Conservation (phyloP, 352 stramenopile species). For the Elongisporangium undulatum region DNA sequence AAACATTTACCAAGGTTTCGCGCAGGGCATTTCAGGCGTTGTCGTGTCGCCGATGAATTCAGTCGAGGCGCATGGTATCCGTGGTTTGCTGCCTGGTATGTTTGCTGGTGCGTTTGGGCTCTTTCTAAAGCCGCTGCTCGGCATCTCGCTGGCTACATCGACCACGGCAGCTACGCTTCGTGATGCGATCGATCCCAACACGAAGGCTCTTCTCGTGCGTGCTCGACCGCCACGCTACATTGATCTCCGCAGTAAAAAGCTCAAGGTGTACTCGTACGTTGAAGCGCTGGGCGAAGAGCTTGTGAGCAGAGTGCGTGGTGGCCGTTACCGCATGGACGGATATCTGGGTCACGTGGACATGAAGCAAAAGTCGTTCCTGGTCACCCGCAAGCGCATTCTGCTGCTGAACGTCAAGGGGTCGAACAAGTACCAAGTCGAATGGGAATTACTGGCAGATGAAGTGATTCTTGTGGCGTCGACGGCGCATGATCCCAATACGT, state of each 20-base stretch:
- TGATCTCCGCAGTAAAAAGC: slow-evolving; percentile 63
- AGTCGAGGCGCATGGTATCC: slow-evolving; percentile 71
- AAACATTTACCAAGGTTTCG: slow-evolving; percentile 86
- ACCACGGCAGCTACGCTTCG: slow-evolving; percentile 71
- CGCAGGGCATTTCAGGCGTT: slow-evolving; percentile 79
- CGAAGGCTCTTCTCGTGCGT: slow-evolving; percentile 72
- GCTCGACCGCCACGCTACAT: slow-evolving; percentile 78
- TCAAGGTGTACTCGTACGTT: slow-evolving; percentile 87
- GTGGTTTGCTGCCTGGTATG: slow-evolving; percentile 71
- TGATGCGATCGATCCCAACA: slow-evolving; percentile 77
- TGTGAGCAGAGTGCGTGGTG: slow-evolving; percentile 71
- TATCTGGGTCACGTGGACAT: slow-evolving; percentile 82
- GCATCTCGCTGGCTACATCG: slow-evolving; percentile 67
- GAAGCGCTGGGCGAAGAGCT: slow-evolving; percentile 87
- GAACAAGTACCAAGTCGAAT: slow-evolving; percentile 74
- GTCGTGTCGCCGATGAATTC: slow-evolving; percentile 83
- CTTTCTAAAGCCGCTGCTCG: slow-evolving; percentile 76
- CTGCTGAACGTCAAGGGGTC: slow-evolving; percentile 65
- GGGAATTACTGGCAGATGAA: slow-evolving; percentile 78
- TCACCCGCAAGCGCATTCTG: slow-evolving; percentile 81
- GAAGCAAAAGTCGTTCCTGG: slow-evolving; percentile 80
- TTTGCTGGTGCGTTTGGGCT: slow-evolving; percentile 78
- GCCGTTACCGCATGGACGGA: slow-evolving; percentile 69
- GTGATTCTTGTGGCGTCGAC: slow-evolving; percentile 61
- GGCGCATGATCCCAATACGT: slow-evolving; percentile 25